Conservation (phyloP, 495 filamentous ascomycete genomes). For the Lindgomyces ingoldianus region DNA sequence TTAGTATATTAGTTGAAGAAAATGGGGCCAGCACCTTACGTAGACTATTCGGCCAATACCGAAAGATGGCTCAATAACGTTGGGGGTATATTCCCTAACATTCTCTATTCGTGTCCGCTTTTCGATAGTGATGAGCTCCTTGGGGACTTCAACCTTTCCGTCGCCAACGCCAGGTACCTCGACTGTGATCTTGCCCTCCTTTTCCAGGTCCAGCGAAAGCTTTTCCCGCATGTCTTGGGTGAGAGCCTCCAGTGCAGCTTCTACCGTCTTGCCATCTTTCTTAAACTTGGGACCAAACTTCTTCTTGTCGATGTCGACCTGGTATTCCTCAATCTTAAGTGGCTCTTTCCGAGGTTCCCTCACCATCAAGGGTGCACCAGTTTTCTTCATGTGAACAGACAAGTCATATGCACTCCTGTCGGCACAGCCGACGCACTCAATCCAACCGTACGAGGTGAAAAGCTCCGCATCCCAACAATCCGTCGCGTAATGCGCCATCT, state of each 20-base stretch:
- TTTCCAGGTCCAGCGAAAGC: conserved; percentile 63
- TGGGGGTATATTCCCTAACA: conserved; percentile 74
- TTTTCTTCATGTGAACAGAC: conserved; percentile 76
- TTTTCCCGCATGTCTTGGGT: conserved; percentile 71
- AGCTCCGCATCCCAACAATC: conserved; percentile 88
- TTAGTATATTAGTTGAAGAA: background rate
- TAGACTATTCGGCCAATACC: conserved; percentile 81
- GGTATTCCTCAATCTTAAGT: conserved; percentile 69
- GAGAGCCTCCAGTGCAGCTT: conserved; percentile 66
- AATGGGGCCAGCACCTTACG: conserved; percentile 35
- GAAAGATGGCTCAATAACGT: conserved; percentile 79
- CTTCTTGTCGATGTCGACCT: conserved; percentile 78
- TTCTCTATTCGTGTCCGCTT: conserved; percentile 69
- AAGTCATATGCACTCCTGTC: conserved; percentile 81
- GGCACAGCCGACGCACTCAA: conserved; percentile 83
- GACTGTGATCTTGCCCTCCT: conserved; percentile 66
- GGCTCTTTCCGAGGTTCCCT: conserved; percentile 68
- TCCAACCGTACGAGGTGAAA: conserved; percentile 77
- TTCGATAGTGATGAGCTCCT: conserved; percentile 70
- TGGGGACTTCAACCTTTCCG: conserved; percentile 69
- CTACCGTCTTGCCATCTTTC: conserved; percentile 75
- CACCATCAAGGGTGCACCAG: conserved; percentile 72
- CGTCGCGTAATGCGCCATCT: conserved; percentile 82
- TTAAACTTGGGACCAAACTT: conserved; percentile 79
- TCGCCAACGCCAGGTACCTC: conserved; percentile 64